Evolutionary conservation across 495 filamentous ascomycete species (phyloP).

Genomic region (Aspergillus biplanus): DNA sequence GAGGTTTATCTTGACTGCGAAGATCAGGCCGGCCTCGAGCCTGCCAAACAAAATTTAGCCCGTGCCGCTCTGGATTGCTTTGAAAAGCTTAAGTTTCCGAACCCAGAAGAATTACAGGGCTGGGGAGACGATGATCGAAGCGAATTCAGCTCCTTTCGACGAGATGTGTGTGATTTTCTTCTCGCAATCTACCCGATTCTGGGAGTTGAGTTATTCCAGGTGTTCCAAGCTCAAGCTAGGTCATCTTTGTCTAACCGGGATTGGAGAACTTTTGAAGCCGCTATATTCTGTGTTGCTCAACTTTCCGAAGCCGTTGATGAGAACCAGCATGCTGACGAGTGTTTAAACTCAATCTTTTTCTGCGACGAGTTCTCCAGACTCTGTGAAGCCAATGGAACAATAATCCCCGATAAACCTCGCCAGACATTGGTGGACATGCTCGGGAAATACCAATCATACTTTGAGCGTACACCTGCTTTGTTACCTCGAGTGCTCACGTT

Average conservation of each 20-base stretch:
- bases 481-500: constrained; percentile 80
- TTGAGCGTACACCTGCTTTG: constrained; percentile 69
- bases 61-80: constrained; percentile 43
- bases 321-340: constrained; percentile 65
- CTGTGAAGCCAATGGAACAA: constrained; percentile 51
- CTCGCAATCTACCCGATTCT: constrained; percentile 74
- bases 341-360: constrained; percentile 74
- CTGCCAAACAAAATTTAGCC: constrained; percentile 42
- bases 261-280: constrained; percentile 82
- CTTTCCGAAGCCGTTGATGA: constrained; percentile 76
- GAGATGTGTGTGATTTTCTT: constrained; percentile 80
- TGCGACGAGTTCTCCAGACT: constrained; percentile 55
- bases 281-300: constrained; percentile 75
- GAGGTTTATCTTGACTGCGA: constrained; percentile 35
- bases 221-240: constrained; percentile 67
- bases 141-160: constrained; percentile 76
- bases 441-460: constrained; percentile 79
- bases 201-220: constrained; percentile 66
- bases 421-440: constrained; percentile 79
- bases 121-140: constrained; percentile 76
- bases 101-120: constrained; percentile 31
- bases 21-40: constrained; percentile 25
- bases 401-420: constrained; percentile 68
- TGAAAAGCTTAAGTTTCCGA: constrained; percentile 44
- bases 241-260: constrained; percentile 58